Conservation (phyloP, 139 green algal species). For the Auxenochlorella protothecoides region DNA sequence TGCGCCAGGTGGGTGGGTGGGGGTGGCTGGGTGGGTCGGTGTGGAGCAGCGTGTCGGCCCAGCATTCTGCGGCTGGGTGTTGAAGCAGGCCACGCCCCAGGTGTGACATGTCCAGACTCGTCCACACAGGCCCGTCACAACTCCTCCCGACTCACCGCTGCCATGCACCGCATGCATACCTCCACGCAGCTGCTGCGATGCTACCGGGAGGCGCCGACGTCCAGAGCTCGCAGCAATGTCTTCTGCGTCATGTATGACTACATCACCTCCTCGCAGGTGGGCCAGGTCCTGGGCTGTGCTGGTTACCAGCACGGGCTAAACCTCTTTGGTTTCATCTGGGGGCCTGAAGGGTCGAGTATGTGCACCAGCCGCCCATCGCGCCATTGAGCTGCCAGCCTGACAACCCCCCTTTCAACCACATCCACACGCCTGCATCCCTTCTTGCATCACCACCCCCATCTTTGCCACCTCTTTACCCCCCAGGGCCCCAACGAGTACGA, state of each 20-base stretch:
- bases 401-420: not conserved
- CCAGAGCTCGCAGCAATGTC: conserved; percentile 2
- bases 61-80: no score
- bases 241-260: conserved; percentile 22
- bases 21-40: no score
- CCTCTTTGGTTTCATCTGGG: not conserved
- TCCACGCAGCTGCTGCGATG: conserved; percentile 12
- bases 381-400: no score
- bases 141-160: not conserved
- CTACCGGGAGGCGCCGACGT: conserved; percentile 20
- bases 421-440: not conserved
- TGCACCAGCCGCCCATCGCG: no score
- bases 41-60: no score
- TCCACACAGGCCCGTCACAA: no score
- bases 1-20: conserved; percentile 23
- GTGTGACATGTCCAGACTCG: no score
- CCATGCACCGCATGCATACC: not conserved
- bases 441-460: not conserved
- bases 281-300: not conserved
- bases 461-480: not conserved
- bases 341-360: no score
- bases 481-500: conserved; percentile 1
- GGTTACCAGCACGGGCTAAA: not conserved
- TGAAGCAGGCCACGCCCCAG: no score
- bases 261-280: conserved; percentile 4